Percentiles rank a stretch among this genome's conserved stretches.
Evolutionary conservation across 2,329 filamentous ascomycete genomes (phyloP).

Genomic region (Eutypa lata): DNA sequence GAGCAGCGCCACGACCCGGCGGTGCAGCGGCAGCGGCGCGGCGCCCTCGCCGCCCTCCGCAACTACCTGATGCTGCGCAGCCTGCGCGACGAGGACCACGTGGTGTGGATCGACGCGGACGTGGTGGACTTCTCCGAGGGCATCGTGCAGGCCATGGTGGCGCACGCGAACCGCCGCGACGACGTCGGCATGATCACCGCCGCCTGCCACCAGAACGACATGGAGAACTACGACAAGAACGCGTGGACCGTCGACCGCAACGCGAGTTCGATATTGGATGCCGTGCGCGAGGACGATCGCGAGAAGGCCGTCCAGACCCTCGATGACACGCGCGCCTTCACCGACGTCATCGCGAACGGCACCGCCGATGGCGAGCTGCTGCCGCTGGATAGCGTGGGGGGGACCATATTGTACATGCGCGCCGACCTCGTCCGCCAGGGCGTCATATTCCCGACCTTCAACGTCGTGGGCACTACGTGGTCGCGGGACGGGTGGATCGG

Average conservation of each 20-base stretch:
- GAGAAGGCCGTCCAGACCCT: background rate
- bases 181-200: constrained; percentile 31
- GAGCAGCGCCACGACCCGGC: constrained; percentile 19
- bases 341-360: constrained; percentile 15
- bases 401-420: constrained; percentile 32
- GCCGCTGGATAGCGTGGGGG: constrained; percentile 32
- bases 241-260: constrained; percentile 26
- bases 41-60: constrained; percentile 25
- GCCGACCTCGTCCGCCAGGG: constrained; percentile 29
- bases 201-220: constrained; percentile 27
- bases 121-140: constrained; percentile 29
- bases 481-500: constrained; percentile 31
- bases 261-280: background rate
- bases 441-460: constrained; percentile 29
- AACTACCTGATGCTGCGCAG: constrained; percentile 31
- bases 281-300: background rate
- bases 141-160: constrained; percentile 29
- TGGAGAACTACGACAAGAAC: constrained; percentile 34
- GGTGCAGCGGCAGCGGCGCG: constrained; percentile 23
- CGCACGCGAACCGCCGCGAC: constrained; percentile 20
- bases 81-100: constrained; percentile 28
- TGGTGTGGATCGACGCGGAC: constrained; percentile 36
- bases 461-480: constrained; percentile 33
- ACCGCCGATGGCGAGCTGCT: constrained; percentile 28
- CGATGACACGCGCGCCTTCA: constrained; percentile 5